Conservation (phyloP, 129 eudicot species). For the Mikania micrantha region DNA sequence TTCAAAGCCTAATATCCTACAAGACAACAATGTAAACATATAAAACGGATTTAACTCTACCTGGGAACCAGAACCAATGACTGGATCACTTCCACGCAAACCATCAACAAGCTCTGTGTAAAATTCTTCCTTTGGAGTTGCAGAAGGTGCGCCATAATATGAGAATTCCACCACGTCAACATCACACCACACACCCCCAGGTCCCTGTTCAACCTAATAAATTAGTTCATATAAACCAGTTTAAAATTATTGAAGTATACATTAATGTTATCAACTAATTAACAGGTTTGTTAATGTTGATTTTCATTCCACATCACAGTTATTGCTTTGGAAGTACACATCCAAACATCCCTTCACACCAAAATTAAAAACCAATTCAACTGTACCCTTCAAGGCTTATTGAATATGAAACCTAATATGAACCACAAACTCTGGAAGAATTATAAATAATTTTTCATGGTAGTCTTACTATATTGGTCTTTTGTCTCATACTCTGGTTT, state of each 20-base stretch:
- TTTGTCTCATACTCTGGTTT: background rate
- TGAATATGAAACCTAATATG: background rate
- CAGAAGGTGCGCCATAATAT: slow-evolving; percentile 74
- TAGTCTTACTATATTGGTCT: background rate
- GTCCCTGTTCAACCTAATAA: slow-evolving; percentile 51
- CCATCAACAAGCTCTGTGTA: slow-evolving; percentile 76
- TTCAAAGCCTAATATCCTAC: background rate
- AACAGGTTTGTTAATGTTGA: background rate
- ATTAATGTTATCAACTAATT: background rate
- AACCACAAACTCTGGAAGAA: background rate
- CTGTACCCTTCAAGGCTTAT: background rate
- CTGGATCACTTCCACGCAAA: slow-evolving; percentile 66
- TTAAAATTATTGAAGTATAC: background rate
- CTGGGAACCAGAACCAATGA: slow-evolving; percentile 89
- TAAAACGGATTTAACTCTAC: slow-evolving; percentile 20
- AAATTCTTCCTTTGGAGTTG: slow-evolving; percentile 59
- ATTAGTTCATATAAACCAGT: slow-evolving; percentile 11
- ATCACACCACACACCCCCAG: slow-evolving; percentile 94
- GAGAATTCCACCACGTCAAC: slow-evolving; percentile 84
- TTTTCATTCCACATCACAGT: background rate
- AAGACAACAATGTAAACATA: background rate
- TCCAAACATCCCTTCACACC: background rate
- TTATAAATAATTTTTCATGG: background rate
- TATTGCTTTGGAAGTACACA: background rate
- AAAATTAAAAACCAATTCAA: background rate